phyloP scores from a whole-genome alignment of 805 yeast species.

The Lipomyces yamadae region DNA sequence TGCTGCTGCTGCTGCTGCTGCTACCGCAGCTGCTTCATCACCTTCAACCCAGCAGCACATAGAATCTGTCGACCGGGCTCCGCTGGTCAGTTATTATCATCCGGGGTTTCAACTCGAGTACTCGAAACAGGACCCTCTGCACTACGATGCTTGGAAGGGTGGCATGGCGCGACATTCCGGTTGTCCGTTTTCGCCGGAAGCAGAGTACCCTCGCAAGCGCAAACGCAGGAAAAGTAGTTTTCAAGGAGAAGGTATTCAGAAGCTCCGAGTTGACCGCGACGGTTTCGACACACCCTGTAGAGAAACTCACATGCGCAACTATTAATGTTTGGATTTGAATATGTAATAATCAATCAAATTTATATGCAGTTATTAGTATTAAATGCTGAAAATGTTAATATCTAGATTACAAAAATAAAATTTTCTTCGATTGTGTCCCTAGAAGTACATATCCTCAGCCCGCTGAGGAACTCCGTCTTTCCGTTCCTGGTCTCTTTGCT shows the following conservation, averaged over 20 bases:
- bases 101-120: not conserved
- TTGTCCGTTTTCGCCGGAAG: not conserved
- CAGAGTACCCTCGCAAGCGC: not conserved
- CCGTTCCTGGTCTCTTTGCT: constrained; percentile 8
- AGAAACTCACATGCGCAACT: not conserved
- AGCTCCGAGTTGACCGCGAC: not conserved
- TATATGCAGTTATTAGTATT: not conserved
- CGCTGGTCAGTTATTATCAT: not conserved
- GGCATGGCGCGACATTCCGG: not conserved
- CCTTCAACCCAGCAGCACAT: not conserved
- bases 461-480: constrained; percentile 6
- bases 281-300: not conserved
- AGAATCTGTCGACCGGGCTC: not conserved
- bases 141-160: not conserved
- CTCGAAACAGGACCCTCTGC: not conserved
- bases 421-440: not conserved
- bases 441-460: not conserved
- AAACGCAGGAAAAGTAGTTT: constrained; percentile 2
- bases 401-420: not conserved
- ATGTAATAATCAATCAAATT: not conserved
- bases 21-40: not conserved
- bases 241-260: not conserved
- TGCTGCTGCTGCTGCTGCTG: not conserved
- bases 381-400: not conserved
- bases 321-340: not conserved